Conservation (phyloP, 169 alveolate genomes). For the Plasmodium gaboni region DNA sequence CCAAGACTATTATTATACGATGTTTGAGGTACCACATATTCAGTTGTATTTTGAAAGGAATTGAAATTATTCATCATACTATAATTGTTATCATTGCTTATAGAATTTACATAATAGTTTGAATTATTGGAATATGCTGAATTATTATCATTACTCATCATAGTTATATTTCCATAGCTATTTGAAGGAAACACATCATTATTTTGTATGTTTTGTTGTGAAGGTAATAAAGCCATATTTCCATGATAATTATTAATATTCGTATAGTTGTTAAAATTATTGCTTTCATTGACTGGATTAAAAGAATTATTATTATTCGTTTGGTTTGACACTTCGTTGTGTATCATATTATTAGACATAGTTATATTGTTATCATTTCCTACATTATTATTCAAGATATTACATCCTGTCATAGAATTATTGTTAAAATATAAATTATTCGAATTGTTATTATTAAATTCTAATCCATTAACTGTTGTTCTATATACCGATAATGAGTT, state of each 20-base stretch:
- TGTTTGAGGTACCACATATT: conserved; percentile 1
- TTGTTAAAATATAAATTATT: not conserved
- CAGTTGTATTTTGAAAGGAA: conserved; percentile 11
- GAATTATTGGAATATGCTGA: not conserved
- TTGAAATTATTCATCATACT: conserved; percentile 5
- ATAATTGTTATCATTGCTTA: not conserved
- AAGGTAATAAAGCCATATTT: not conserved
- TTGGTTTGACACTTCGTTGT: not conserved
- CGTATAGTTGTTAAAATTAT: not conserved
- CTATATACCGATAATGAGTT: too few relatives aligned
- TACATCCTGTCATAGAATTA: not conserved
- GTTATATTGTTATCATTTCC: not conserved
- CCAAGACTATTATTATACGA: not conserved
- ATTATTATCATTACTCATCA: not conserved
- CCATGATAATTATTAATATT: not conserved
- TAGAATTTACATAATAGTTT: not conserved
- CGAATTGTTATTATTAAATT: conserved; percentile 1
- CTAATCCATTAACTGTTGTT: too few relatives aligned
- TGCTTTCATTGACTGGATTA: not conserved
- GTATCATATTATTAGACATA: not conserved
- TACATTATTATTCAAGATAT: not conserved
- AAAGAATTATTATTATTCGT: not conserved
- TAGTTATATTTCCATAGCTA: not conserved
- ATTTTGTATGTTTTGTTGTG: not conserved
- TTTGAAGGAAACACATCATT: not conserved